A percentile compares a stretch with the other conserved stretches of the same genome.
These are phyloP conservation scores for Tulasnella sp. DNA, from an alignment of 768 basidiomycete genomes.

Conservation along the genomic window DNA sequence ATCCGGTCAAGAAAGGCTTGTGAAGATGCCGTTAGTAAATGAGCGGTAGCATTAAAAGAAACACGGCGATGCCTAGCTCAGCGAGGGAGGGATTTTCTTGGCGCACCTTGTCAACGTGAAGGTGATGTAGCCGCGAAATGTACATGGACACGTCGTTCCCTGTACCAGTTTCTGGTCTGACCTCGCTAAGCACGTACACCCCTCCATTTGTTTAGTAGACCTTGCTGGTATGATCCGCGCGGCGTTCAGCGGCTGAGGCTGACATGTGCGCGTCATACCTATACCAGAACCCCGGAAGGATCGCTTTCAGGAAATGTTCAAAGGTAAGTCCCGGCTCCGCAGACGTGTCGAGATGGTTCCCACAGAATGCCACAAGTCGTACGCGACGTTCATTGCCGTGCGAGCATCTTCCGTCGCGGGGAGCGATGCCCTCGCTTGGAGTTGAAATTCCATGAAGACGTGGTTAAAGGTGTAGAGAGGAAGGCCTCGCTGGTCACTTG, in stretches of 20 bases:
- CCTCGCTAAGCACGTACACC: not conserved
- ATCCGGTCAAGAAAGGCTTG: not conserved
- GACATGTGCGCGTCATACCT: not conserved
- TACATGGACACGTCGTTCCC: conserved; percentile 9
- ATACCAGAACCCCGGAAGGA: not conserved
- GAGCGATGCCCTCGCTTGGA: not conserved
- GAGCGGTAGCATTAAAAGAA: not conserved
- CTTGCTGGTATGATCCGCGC: not conserved
- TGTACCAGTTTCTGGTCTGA: not conserved
- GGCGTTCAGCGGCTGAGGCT: not conserved
- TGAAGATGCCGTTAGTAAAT: not conserved
- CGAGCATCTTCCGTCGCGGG: not conserved
- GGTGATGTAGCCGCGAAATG: not conserved
- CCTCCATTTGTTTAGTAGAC: not conserved
- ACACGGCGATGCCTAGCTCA: not conserved
- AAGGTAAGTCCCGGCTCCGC: not conserved
- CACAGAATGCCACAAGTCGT: not conserved
- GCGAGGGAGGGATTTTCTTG: not conserved
- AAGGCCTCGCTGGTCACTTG: not conserved
- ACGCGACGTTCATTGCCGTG: not conserved
- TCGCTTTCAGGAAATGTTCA: not conserved
- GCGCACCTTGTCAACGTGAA: not conserved
- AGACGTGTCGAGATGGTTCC: not conserved
- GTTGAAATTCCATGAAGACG: conserved; percentile 6
- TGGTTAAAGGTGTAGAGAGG: not conserved